Conservation (phyloP, 2,329 filamentous ascomycete genomes). For the Exophiala alcalophila region DNA sequence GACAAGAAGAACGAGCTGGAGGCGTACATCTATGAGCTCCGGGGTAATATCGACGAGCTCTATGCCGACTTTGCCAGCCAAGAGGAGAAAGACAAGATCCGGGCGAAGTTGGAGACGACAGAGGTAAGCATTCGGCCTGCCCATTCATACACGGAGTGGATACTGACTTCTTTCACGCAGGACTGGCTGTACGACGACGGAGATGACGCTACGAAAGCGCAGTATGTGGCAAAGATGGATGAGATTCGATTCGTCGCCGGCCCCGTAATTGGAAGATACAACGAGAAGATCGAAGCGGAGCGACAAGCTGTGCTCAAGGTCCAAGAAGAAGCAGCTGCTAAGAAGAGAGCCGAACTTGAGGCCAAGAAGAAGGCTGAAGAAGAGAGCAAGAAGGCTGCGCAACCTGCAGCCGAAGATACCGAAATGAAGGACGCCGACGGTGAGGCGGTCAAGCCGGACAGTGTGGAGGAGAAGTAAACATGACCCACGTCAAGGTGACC, state of each 20-base stretch:
- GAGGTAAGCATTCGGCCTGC: slow-evolving; percentile 64
- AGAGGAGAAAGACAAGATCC: slow-evolving; percentile 85
- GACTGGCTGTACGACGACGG: slow-evolving; percentile 99
- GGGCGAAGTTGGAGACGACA: slow-evolving; percentile 73
- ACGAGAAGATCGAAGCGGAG: slow-evolving; percentile 89
- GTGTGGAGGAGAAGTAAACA: slow-evolving; percentile 31
- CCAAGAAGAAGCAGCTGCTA: slow-evolving; percentile 64
- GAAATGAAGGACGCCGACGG: slow-evolving; percentile 61
- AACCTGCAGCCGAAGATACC: slow-evolving; percentile 40
- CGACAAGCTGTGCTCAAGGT: slow-evolving; percentile 66
- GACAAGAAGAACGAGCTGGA: slow-evolving; percentile 99
- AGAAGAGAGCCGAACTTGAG: slow-evolving; percentile 64
- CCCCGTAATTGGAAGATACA: slow-evolving; percentile 89
- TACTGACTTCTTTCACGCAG: slow-evolving; percentile 52
- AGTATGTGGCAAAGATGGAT: slow-evolving; percentile 92
- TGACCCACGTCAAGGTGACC: no score
- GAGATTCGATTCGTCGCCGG: slow-evolving; percentile 89
- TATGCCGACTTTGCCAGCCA: slow-evolving; percentile 87
- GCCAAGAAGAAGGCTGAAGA: slow-evolving; percentile 76
- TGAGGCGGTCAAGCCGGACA: slow-evolving; percentile 38
- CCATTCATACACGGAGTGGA: not conserved
- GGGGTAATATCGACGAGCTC: slow-evolving; percentile 89
- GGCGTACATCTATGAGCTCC: slow-evolving; percentile 93
- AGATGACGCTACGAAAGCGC: slow-evolving; percentile 87
- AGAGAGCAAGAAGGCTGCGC: slow-evolving; percentile 53